phyloP scores from a whole-genome alignment of 1,139 yeast species.

The Sugiyamaella novakii region DNA sequence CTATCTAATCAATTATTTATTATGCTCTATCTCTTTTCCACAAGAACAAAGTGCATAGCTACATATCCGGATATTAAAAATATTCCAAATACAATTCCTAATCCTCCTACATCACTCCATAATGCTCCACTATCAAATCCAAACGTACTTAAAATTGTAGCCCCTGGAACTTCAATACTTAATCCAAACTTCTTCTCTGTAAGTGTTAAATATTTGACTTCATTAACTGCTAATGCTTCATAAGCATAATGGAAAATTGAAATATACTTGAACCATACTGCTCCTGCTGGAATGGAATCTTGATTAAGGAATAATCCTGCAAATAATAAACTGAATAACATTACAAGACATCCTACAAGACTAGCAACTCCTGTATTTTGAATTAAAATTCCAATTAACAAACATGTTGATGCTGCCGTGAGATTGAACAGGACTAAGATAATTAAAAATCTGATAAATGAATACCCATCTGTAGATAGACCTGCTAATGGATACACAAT shows the following conservation, averaged over 20 bases:
- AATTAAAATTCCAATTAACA: conserved; percentile 81
- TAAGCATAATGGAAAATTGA: conserved; percentile 95
- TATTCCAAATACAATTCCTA: conserved; percentile 48
- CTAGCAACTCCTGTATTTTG: conserved; percentile 95
- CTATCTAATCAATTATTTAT: neutral
- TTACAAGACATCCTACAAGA: conserved; percentile 78
- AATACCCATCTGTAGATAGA: conserved; percentile 72
- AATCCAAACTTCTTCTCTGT: conserved; percentile 89
- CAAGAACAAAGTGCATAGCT: conserved; percentile 69
- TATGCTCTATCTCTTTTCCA: conserved; percentile 62
- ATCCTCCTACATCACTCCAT: conserved; percentile 60
- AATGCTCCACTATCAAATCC: conserved; percentile 86
- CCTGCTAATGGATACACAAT: conserved; percentile 94
- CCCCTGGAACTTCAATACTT: conserved; percentile 97
- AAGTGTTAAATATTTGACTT: conserved; percentile 83
- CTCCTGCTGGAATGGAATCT: conserved; percentile 67
- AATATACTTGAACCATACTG: conserved; percentile 78
- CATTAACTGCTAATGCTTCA: conserved; percentile 88
- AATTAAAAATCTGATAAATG: conserved; percentile 69
- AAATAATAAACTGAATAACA: conserved; percentile 81
- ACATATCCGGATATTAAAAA: conserved; percentile 72
- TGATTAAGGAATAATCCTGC: conserved; percentile 92
- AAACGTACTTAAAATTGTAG: conserved; percentile 90
- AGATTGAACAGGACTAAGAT: conserved; percentile 81
- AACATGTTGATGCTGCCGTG: conserved; percentile 80